A percentile compares a stretch with the other conserved stretches of the same genome.
Evolutionary conservation across 352 stramenopile genomes (phyloP).

Genomic region (Blastocystis sp.): DNA sequence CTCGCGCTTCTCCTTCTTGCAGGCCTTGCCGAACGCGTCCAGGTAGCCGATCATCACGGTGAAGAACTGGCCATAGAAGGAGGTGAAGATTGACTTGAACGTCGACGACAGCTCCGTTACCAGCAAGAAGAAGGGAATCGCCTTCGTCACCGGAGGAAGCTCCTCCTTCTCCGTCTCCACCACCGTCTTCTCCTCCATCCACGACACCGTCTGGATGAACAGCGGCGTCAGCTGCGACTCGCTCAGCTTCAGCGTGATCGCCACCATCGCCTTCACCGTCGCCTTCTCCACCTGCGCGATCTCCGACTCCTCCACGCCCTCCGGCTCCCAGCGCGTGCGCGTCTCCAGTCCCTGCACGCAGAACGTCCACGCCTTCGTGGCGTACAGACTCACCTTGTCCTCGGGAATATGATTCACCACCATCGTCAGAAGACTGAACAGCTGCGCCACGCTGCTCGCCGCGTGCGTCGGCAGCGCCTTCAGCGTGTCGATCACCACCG

Average conservation of each 20-base stretch:
- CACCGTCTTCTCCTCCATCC: slow-evolving; percentile 52
- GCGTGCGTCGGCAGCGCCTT: background rate
- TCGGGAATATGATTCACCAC: slow-evolving; percentile 2
- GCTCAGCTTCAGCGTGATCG: slow-evolving; percentile 36
- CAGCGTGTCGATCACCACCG: background rate
- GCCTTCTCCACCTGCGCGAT: background rate
- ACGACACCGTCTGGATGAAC: slow-evolving; percentile 25
- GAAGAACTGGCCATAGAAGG: slow-evolving; percentile 45
- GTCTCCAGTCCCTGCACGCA: slow-evolving; percentile 33
- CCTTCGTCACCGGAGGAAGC: slow-evolving; percentile 7
- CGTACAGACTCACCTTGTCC: background rate
- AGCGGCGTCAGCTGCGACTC: slow-evolving; percentile 34
- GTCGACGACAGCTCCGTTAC: background rate
- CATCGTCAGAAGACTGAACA: slow-evolving; percentile 14
- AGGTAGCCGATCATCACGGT: background rate
- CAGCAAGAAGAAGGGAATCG: slow-evolving; percentile 30
- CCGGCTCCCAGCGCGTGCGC: background rate
- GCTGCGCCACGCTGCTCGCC: background rate
- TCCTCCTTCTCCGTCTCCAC: background rate
- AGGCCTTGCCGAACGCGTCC: background rate
- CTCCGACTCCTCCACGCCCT: background rate
- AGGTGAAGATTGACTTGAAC: slow-evolving; percentile 50
- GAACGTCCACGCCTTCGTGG: background rate
- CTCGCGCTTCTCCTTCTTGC: background rate
- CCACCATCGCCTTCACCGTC: slow-evolving; percentile 9